Conservation (phyloP, 306 rosid genomes). For the Erythrophleum fordii region DNA sequence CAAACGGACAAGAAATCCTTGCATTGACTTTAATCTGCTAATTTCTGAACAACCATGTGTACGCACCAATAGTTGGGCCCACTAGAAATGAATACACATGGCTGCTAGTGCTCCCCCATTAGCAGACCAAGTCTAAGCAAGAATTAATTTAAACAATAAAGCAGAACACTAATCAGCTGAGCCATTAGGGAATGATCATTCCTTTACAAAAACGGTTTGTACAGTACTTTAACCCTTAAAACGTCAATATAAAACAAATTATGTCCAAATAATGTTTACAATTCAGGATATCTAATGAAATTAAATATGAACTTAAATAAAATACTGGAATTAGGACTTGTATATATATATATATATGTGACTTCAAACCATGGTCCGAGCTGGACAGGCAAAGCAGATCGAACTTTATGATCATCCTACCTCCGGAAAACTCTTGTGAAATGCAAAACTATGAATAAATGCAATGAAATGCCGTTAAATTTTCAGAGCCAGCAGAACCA, state of each 20-base stretch:
- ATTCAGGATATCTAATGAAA: conserved; percentile 53
- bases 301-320: conserved; percentile 45
- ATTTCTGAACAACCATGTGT: background rate
- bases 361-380: conserved; percentile 46
- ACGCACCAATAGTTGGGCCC: background rate
- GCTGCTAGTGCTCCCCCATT: background rate
- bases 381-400: conserved; percentile 47
- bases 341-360: conserved; percentile 31
- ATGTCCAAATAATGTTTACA: conserved; percentile 60
- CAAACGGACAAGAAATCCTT: background rate
- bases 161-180: background rate
- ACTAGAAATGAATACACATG: background rate
- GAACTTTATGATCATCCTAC: conserved; percentile 43
- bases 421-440: conserved; percentile 37
- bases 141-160: background rate
- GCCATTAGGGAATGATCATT: conserved; percentile 20
- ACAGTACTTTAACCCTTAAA: conserved; percentile 39
- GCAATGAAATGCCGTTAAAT: conserved; percentile 38
- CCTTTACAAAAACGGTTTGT: conserved; percentile 35
- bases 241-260: conserved; percentile 49
- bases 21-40: background rate
- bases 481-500: conserved; percentile 35
- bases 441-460: conserved; percentile 49
- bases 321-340: conserved; percentile 42
- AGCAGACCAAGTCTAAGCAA: background rate